These are phyloP conservation scores for Diddensiella caesifluorescens DNA, from an alignment of 805 yeast genomes.

Conservation along the genomic window DNA sequence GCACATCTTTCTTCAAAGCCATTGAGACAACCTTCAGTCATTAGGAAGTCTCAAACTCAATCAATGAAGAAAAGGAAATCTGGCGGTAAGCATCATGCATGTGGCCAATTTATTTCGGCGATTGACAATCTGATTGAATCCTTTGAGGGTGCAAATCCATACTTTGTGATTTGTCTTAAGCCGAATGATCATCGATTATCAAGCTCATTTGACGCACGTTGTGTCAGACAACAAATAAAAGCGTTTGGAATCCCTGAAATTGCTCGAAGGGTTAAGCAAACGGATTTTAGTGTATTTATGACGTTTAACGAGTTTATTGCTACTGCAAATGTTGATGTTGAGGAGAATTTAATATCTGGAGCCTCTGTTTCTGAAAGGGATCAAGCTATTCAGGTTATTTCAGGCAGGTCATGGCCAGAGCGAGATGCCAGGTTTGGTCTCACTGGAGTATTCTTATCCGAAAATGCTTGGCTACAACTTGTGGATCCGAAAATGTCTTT, in stretches of 20 bases:
- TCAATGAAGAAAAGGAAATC: conserved; percentile 14
- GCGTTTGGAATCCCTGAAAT: conserved; percentile 39
- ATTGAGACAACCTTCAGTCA: conserved; percentile 36
- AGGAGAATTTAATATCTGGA: conserved; percentile 9
- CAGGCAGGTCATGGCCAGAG: conserved; percentile 31
- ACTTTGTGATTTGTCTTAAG: conserved; percentile 38
- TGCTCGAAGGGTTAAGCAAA: conserved; percentile 34
- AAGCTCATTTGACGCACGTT: conserved; percentile 38
- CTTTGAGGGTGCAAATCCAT: conserved; percentile 36
- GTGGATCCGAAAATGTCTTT: conserved; percentile 35
- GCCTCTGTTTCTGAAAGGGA: conserved; percentile 30
- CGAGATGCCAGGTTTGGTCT: conserved; percentile 37
- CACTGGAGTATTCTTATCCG: conserved; percentile 38
- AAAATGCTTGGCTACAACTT: conserved; percentile 37
- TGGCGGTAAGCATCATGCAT: conserved; percentile 21
- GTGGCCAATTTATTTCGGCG: conserved; percentile 33
- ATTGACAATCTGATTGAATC: conserved; percentile 35
- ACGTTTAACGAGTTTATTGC: conserved; percentile 35
- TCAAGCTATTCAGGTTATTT: conserved; percentile 27
- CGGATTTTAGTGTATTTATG: conserved; percentile 36
- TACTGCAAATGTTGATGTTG: conserved; percentile 21
- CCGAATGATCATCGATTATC: conserved; percentile 38
- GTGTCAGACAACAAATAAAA: conserved; percentile 38
- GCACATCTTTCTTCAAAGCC: conserved; percentile 39
- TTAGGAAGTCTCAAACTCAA: conserved; percentile 18